phyloP scores from a whole-genome alignment of 768 basidiomycete species.

The Neoboletus brunneissimus region DNA sequence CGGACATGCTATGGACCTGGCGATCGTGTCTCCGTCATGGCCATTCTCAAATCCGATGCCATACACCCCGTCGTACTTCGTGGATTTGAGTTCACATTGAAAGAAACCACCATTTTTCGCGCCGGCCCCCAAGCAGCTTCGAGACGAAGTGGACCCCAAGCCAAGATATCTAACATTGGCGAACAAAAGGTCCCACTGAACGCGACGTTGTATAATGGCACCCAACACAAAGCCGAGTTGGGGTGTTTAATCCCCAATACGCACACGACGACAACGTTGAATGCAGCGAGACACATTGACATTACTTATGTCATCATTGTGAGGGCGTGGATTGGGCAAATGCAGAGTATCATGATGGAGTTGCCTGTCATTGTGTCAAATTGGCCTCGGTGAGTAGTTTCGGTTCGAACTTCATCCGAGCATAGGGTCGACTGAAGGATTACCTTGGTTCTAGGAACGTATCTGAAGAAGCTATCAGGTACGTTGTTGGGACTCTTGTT shows the following conservation, averaged over 20 bases:
- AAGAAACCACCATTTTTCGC: constrained; percentile 75
- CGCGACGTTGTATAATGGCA: constrained; percentile 69
- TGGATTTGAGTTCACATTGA: constrained; percentile 78
- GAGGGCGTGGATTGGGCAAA: constrained; percentile 73
- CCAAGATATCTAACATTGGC: constrained; percentile 51
- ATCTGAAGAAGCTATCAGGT: constrained; percentile 67
- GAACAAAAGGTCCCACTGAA: constrained; percentile 74
- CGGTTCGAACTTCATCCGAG: neutral
- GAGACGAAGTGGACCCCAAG: constrained; percentile 59
- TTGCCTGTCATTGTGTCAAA: constrained; percentile 81
- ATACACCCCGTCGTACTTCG: constrained; percentile 69
- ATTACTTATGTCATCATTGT: constrained; percentile 77
- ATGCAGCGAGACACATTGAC: constrained; percentile 80
- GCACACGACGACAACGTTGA: constrained; percentile 79
- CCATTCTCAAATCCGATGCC: constrained; percentile 69
- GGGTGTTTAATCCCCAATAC: constrained; percentile 64
- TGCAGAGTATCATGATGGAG: constrained; percentile 63
- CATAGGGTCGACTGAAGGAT: neutral
- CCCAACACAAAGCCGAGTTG: constrained; percentile 70
- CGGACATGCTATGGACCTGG: constrained; percentile 84
- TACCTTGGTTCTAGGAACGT: constrained; percentile 46
- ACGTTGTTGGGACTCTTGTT: neutral
- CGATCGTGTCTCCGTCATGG: constrained; percentile 71
- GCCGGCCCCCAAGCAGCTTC: constrained; percentile 48
- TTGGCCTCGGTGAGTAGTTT: constrained; percentile 67